A percentile compares a stretch with the other conserved stretches of the same genome.
Evolutionary conservation across 2,329 filamentous ascomycete species (phyloP).

Genomic region (Beauveria brongniartii): DNA sequence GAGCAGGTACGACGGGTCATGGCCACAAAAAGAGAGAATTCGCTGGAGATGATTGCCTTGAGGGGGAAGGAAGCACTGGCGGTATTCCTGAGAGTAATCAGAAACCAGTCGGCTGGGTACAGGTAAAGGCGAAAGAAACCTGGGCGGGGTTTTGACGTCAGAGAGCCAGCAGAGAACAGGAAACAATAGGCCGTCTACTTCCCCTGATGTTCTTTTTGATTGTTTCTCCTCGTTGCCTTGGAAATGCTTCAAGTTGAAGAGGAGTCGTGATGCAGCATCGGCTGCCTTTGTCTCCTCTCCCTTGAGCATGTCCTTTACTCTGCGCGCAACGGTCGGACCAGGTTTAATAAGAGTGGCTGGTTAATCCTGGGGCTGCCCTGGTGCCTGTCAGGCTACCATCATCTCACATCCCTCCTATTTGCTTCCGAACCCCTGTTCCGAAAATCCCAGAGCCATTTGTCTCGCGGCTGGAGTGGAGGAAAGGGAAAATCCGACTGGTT

Average conservation of each 20-base stretch:
- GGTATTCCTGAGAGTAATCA: background rate
- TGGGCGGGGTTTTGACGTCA: background rate
- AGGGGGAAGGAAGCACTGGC: background rate
- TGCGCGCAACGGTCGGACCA: background rate
- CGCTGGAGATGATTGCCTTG: background rate
- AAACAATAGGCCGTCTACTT: background rate
- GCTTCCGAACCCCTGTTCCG: constrained; percentile 5
- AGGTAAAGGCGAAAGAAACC: background rate
- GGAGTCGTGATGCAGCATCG: background rate
- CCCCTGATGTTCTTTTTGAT: background rate
- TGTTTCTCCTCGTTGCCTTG: background rate
- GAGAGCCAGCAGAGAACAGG: background rate
- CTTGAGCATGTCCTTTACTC: background rate
- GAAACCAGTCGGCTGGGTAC: background rate
- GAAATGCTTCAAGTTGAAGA: background rate
- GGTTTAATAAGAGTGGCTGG: background rate
- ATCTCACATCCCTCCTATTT: background rate
- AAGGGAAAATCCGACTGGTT: background rate
- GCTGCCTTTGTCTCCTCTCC: background rate
- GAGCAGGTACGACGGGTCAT: background rate
- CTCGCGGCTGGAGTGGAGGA: background rate
- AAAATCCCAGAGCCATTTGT: background rate
- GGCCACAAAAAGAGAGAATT: background rate
- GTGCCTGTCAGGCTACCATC: background rate
- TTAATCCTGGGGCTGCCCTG: background rate